These are phyloP conservation scores for Capronia americana DNA, from an alignment of 2,329 filamentous ascomycete species.

Conservation along the genomic window DNA sequence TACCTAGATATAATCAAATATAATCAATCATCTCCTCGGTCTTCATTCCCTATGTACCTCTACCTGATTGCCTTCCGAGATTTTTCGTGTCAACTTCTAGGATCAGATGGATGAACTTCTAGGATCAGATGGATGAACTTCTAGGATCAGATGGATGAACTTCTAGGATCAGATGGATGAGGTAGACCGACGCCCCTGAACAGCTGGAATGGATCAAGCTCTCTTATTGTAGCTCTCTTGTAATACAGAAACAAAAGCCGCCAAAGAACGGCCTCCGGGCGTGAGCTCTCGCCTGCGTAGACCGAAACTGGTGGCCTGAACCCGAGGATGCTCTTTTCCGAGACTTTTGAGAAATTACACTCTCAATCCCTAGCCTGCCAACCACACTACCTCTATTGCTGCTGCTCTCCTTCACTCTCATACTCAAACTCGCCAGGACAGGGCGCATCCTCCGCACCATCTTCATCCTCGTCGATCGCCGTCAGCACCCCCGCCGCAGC, in stretches of 20 bases:
- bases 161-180: too few relatives aligned
- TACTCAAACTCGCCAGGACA: constrained; percentile 56
- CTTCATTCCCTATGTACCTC: not conserved
- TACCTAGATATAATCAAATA: too few relatives aligned
- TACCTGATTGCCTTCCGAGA: not conserved
- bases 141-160: too few relatives aligned
- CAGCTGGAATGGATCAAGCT: too few relatives aligned
- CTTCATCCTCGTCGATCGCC: constrained; percentile 76
- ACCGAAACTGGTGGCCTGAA: not conserved
- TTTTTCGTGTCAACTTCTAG: not conserved
- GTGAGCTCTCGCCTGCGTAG: not conserved
- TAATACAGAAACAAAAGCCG: not conserved
- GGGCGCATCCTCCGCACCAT: constrained; percentile 56
- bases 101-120: too few relatives aligned
- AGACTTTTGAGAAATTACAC: constrained; percentile 5
- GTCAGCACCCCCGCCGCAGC: constrained; percentile 82
- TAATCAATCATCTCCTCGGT: too few relatives aligned
- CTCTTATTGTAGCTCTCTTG: not conserved
- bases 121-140: too few relatives aligned
- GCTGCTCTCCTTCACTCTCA: constrained; percentile 46
- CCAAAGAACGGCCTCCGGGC: not conserved
- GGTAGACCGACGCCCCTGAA: too few relatives aligned
- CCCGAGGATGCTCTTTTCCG: not conserved
- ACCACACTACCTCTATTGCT: constrained; percentile 11
- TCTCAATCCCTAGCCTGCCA: not conserved